phyloP scores from a whole-genome alignment of 1,284 basidiomycete genomes.

The Cutaneotrichosporon cavernicola region DNA sequence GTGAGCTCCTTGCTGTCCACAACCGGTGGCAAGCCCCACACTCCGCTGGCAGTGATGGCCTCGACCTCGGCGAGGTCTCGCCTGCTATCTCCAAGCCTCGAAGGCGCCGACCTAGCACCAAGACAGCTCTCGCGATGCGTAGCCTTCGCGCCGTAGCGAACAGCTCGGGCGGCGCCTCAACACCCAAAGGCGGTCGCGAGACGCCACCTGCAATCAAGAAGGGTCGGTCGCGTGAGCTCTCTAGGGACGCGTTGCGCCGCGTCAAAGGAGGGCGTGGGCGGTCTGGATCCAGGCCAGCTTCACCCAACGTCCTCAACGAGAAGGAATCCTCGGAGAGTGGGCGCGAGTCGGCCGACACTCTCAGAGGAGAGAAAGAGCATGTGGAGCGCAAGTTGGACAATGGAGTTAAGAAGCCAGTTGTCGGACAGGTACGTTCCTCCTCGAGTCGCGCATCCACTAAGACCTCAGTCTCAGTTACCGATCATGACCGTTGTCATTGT shows the following conservation, averaged over 20 bases:
- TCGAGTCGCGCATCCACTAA: neutral
- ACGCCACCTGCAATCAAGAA: neutral
- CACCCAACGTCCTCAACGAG: constrained; percentile 17
- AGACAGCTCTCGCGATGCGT: constrained; percentile 37
- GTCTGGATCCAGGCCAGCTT: neutral
- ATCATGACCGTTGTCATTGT: constrained; percentile 44
- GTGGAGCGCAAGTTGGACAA: constrained; percentile 19
- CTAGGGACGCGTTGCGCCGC: constrained; percentile 16
- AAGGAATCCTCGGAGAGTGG: constrained; percentile 42
- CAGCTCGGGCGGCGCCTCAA: constrained; percentile 27
- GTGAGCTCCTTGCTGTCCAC: constrained; percentile 19
- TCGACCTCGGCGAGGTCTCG: constrained; percentile 6
- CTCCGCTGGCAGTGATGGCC: neutral
- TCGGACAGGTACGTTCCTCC: neutral
- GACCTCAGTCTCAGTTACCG: constrained; percentile 25
- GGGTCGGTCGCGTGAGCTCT: constrained; percentile 15
- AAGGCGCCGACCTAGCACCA: constrained; percentile 40
- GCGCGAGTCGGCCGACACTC: constrained; percentile 43
- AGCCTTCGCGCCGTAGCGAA: constrained; percentile 36
- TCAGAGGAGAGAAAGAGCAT: constrained; percentile 33
- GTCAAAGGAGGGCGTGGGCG: constrained; percentile 10
- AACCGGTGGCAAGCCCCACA: constrained; percentile 18
- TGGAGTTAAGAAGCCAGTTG: neutral
- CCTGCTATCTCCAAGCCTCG: constrained; percentile 23
- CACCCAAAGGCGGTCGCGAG: constrained; percentile 29